Base-by-base conservation (phyloP, 2,329 filamentous ascomycete species). In the Cladophialophora immunda region DNA sequence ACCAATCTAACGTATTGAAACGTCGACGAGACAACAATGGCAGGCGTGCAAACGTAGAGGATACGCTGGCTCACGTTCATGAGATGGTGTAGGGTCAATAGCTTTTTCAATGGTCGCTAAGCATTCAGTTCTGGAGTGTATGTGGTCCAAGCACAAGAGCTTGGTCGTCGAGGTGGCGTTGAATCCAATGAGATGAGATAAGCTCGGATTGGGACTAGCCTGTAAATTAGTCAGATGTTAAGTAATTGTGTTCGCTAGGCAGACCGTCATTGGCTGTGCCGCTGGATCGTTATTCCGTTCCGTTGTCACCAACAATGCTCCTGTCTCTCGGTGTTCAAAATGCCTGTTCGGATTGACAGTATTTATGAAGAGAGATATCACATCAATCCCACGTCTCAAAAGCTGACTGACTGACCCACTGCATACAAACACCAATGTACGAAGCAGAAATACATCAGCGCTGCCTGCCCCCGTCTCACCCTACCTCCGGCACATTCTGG, bases 1-100 rank as follows among this genome's bases (percentile, higher is more conserved):
- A 41, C 54, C 7, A 64, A 58, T 22, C 64, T 56, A 32, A 64
- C 27, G 64, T 66, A 69, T 36, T 66, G 67, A 19, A 66, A 61
- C 2, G 60, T 64, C 38, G 64, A 64, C 41, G 59, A 66, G 19
- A 57, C 52, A 30, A 66, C 41, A 22, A 69, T 57, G 19, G 60
- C 67, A n/a, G 63, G 57, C 17, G 60, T 36, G 27, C 63, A 69
- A n/a, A 54, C n/a, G 57, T 57, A 62, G 8, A 59, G 29, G n/a
- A 61, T 54, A 38, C 58, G 57, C 13, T 58, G 25, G 38, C 19
- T 61, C 19, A 17, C 9, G 19, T 36, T 56, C 58, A 50, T 50
- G 45, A 15, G 22, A 27, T 50, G 19, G 5, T 27, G 22, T 4
- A 50, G 45, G 45, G 9, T 50, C 45, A 27, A 25, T 50, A 27